Base-by-base conservation (phyloP, 805 yeast genomes). In the Saccharomyces kudriavzevii region DNA sequence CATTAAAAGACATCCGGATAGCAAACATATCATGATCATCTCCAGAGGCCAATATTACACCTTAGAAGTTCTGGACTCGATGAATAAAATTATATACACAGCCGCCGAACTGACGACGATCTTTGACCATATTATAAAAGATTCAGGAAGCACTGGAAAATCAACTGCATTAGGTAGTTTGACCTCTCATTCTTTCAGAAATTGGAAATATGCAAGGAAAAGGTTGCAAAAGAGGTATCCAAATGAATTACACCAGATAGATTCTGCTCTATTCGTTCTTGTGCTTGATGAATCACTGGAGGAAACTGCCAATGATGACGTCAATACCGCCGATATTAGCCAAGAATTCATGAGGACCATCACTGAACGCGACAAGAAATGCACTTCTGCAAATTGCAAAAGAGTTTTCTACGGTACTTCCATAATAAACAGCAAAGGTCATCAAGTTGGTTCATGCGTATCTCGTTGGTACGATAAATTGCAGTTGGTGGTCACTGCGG, bases 381-480 rank as follows among this genome's bases (percentile, higher is more conserved):
- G 52, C 11, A 45, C 56, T 27, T 52, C 88, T 9, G 53, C 47
- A 9, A 62, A 61, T 48, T 62, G 67, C 53, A 82, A 86, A 64
- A 84, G 87, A 65, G 84, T 89, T 75, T 81, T 89, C 49, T 88
- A 94, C 68, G 97, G 97, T 5, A 82, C 87, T 52, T 80, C 88
- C 14, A 75, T 75, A 25, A 76, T 90, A 46, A 87, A 87, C 58
- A 81, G 84, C 5, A 52, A 56, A 31, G 97, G 96, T 59, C 82
- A 87, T 51, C 97, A 90, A 71, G 83, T 85, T 11, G 97, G 97
- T 45, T 87, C 96, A 0, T 89, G 96, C 73, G 85, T 92, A 28
- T 89, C 92, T 59, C 75, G 97, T 68, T 90, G 96, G 97, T 90
- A 89, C 66, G 97, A 89, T 70, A 89, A 89, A 71, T 73, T 90